Conservation (phyloP, 306 rosid species). For the Lathyrus aphaca region DNA sequence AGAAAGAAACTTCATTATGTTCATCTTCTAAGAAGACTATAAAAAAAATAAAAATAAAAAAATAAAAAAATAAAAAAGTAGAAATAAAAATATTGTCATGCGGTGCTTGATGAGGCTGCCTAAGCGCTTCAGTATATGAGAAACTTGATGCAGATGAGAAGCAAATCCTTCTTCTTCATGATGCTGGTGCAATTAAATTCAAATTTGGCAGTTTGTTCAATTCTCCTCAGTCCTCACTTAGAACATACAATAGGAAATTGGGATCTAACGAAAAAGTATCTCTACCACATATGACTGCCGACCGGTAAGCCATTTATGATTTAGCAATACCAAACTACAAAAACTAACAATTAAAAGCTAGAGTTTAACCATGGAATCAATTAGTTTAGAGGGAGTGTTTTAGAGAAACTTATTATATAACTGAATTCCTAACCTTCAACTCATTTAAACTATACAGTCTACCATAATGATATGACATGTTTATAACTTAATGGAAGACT, state of each 20-base stretch:
- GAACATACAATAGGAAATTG: too few relatives aligned
- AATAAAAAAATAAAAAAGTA: neutral
- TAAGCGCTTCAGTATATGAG: neutral
- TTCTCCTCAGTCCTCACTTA: too few relatives aligned
- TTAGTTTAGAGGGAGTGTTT: neutral
- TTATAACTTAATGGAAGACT: neutral
- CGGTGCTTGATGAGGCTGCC: conserved; percentile 18
- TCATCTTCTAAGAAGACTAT: conserved; percentile 4
- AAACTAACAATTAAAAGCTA: neutral
- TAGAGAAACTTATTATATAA: neutral
- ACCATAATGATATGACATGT: neutral
- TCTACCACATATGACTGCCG: too few relatives aligned
- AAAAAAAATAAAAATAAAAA: neutral
- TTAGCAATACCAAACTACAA: too few relatives aligned
- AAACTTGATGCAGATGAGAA: too few relatives aligned
- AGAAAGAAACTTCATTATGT: conserved; percentile 6
- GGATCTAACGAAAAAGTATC: too few relatives aligned
- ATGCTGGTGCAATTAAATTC: too few relatives aligned
- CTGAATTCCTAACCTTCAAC: neutral
- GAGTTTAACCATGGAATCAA: neutral
- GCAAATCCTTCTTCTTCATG: too few relatives aligned
- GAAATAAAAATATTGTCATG: neutral
- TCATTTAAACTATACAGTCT: neutral
- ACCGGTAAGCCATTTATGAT: too few relatives aligned
- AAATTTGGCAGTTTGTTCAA: too few relatives aligned